Percentiles rank a stretch among this genome's conserved stretches.
Evolutionary conservation across 768 basidiomycete genomes (phyloP).

Genomic region (Tylopilus rubrobrunneus): DNA sequence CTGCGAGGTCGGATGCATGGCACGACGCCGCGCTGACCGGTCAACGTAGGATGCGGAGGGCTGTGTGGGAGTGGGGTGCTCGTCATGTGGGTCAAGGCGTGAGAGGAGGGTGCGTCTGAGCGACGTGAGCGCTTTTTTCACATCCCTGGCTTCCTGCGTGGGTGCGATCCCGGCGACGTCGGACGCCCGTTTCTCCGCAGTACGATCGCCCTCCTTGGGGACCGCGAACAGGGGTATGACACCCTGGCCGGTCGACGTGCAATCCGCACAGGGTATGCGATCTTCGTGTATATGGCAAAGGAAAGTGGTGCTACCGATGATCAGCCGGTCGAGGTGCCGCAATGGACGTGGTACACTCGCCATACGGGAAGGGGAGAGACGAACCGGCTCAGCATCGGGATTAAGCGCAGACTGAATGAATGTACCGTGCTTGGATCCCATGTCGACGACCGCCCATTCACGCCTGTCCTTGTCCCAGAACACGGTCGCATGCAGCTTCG

Average conservation of each 20-base stretch:
- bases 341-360: constrained; percentile 67
- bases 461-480: constrained; percentile 61
- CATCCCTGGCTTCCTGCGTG: constrained; percentile 37
- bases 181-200: constrained; percentile 22
- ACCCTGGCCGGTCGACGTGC: constrained; percentile 46
- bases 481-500: constrained; percentile 72
- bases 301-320: constrained; percentile 70
- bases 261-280: constrained; percentile 58
- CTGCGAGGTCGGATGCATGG: constrained; percentile 48
- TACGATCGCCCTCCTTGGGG: constrained; percentile 11
- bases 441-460: constrained; percentile 76
- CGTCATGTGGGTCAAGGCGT: constrained; percentile 35
- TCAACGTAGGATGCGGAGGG: constrained; percentile 46
- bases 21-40: constrained; percentile 67
- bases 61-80: constrained; percentile 10
- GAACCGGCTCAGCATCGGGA: constrained; percentile 31
- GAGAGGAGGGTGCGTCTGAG: constrained; percentile 64
- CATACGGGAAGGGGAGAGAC: constrained; percentile 60
- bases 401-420: constrained; percentile 41
- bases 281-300: constrained; percentile 64
- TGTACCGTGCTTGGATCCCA: constrained; percentile 84
- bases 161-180: constrained; percentile 9
- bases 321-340: constrained; percentile 60
- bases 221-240: constrained; percentile 55
- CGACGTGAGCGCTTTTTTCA: constrained; percentile 61